A percentile compares a stretch with the other conserved stretches of the same genome.
These are phyloP conservation scores for Colletotrichum tanaceti DNA, from an alignment of 2,329 filamentous ascomycete genomes.

Conservation along the genomic window DNA sequence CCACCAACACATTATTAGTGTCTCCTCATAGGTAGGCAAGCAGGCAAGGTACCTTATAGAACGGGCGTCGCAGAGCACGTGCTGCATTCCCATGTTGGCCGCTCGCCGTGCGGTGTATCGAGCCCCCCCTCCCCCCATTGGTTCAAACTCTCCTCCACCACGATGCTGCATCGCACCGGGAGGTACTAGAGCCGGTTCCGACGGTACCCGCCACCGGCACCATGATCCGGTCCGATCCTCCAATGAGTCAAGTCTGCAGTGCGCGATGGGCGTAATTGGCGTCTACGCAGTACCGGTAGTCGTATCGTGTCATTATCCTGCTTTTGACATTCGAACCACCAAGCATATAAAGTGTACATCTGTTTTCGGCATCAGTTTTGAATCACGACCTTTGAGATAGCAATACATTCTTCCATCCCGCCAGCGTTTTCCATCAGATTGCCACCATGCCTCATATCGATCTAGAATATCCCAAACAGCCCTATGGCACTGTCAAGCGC, in stretches of 20 bases:
- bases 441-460: constrained; percentile 54
- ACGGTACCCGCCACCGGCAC: neutral
- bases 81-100: neutral
- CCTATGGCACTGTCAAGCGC: constrained; percentile 74
- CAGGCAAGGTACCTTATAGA: too few species aligned
- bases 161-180: too few species aligned
- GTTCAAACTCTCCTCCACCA: constrained; percentile 8
- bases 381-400: too few species aligned
- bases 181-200: constrained; percentile 13
- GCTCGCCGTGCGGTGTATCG: neutral
- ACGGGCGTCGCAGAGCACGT: neutral
- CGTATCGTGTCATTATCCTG: neutral
- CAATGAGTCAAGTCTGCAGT: constrained; percentile 19
- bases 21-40: too few species aligned
- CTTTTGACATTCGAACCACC: neutral
- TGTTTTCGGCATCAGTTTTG: neutral
- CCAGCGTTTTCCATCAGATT: neutral
- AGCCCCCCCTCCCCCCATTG: neutral
- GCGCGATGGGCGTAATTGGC: constrained; percentile 8
- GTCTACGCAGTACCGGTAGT: too few species aligned
- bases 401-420: neutral
- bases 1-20: neutral
- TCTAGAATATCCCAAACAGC: constrained; percentile 72
- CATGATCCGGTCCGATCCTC: constrained; percentile 1
- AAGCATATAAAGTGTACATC: neutral